phyloP scores from a whole-genome alignment of 495 filamentous ascomycete genomes.

The Daldinia decipiens region DNA sequence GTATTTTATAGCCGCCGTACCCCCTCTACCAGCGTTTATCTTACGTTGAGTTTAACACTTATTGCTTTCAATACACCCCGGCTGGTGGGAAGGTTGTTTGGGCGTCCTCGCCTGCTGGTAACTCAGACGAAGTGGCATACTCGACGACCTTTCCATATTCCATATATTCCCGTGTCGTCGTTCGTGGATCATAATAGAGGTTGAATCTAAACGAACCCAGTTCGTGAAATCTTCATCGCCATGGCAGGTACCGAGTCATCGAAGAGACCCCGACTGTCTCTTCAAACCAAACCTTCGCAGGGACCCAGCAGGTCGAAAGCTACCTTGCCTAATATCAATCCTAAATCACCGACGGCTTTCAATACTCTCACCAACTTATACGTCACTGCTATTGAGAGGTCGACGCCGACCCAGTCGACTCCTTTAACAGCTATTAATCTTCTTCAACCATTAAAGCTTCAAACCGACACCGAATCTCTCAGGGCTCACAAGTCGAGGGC shows the following conservation, averaged over 20 bases:
- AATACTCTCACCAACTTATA: conserved; percentile 87
- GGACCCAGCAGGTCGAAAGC: conserved; percentile 48
- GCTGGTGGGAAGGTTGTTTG: conserved; percentile 33
- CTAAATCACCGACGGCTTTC: conserved; percentile 78
- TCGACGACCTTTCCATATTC: conserved; percentile 26
- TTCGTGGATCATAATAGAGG: conserved; percentile 11
- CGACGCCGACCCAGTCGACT: conserved; percentile 62
- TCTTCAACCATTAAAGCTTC: conserved; percentile 57
- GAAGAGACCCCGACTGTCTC: conserved; percentile 79
- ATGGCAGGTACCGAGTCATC: conserved; percentile 42
- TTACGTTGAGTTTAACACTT: conserved; percentile 15
- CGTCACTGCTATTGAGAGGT: conserved; percentile 71
- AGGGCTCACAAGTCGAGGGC: conserved; percentile 42
- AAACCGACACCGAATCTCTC: conserved; percentile 50
- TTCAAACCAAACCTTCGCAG: conserved; percentile 69
- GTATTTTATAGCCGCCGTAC: conserved; percentile 43
- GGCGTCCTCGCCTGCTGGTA: conserved; percentile 30
- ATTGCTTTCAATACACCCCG: conserved; percentile 23
- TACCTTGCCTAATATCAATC: conserved; percentile 58
- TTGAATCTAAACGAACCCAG: conserved; percentile 5
- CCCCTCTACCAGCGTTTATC: conserved; percentile 33
- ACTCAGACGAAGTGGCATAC: conserved; percentile 27
- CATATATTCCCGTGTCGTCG: conserved; percentile 14
- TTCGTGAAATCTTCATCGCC: conserved; percentile 12
- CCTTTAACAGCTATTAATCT: conserved; percentile 55